Conservation (phyloP, 164 flowering plant species). For the Hamamelis virginiana region DNA sequence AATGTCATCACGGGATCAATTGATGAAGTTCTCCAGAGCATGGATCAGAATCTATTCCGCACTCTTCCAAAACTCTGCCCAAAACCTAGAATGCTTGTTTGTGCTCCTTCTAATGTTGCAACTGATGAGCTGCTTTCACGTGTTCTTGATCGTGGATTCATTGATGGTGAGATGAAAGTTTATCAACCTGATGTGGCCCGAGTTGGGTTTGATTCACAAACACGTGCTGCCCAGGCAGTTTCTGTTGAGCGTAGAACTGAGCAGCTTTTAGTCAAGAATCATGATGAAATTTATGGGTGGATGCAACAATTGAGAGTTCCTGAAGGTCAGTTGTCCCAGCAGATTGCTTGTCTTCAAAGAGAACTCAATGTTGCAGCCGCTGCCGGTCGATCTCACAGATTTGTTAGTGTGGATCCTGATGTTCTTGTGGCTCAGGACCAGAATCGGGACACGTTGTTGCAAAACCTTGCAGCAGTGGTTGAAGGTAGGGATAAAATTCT, state of each 20-base stretch:
- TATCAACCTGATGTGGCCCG: slow-evolving; percentile 97
- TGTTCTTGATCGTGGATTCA: slow-evolving; percentile 96
- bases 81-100: slow-evolving; percentile 95
- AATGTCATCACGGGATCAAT: slow-evolving; percentile 66
- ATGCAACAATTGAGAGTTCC: slow-evolving; percentile 67
- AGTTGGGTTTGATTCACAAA: slow-evolving; percentile 93
- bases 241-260: slow-evolving; percentile 99
- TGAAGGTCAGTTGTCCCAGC: slow-evolving; percentile 68
- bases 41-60: slow-evolving; percentile 91
- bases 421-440: slow-evolving; percentile 84
- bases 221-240: slow-evolving; percentile 97
- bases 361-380: slow-evolving; percentile 77
- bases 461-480: slow-evolving; percentile 86
- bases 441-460: slow-evolving; percentile 69
- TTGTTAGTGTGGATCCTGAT: slow-evolving; percentile 96
- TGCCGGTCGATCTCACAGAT: slow-evolving; percentile 80
- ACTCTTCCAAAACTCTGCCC: slow-evolving; percentile 92
- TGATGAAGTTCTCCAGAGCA: slow-evolving; percentile 89
- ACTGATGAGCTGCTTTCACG: slow-evolving; percentile 94
- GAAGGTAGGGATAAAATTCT: slow-evolving; percentile 82
- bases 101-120: slow-evolving; percentile 99
- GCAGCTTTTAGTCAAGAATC: slow-evolving; percentile 63
- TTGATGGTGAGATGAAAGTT: slow-evolving; percentile 98
- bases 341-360: slow-evolving; percentile 69
- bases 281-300: slow-evolving; percentile 75